These are phyloP conservation scores for Claviceps arundinis DNA, from an alignment of 2,329 filamentous ascomycete species.

Conservation along the genomic window DNA sequence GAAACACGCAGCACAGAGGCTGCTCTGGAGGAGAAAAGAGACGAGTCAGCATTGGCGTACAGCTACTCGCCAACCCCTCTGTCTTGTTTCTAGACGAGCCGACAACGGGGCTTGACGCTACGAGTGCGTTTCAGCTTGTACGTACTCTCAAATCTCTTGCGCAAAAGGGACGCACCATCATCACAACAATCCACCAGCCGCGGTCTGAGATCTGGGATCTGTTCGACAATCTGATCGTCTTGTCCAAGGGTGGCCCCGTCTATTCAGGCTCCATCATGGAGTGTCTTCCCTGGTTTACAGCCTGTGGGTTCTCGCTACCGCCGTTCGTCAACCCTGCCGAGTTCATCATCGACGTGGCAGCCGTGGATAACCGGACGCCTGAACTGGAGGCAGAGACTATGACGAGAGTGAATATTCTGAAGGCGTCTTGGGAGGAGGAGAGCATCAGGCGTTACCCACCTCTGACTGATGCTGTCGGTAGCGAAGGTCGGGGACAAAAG, in stretches of 20 bases:
- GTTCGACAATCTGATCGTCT: constrained; percentile 57
- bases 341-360: constrained; percentile 60
- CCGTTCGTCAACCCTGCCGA: constrained; percentile 69
- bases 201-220: constrained; percentile 68
- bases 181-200: constrained; percentile 66
- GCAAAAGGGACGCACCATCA: constrained; percentile 53
- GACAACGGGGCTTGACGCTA: constrained; percentile 65
- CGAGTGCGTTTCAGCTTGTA: constrained; percentile 61
- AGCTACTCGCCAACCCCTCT: constrained; percentile 66
- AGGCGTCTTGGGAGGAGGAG: constrained; percentile 41
- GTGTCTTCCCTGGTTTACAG: constrained; percentile 51
- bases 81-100: constrained; percentile 69
- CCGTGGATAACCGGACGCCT: constrained; percentile 56
- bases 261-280: constrained; percentile 49
- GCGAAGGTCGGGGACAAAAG: constrained; percentile 8
- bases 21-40: constrained; percentile 72
- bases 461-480: constrained; percentile 6
- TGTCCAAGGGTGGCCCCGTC: constrained; percentile 54
- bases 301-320: constrained; percentile 47
- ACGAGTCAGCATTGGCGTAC: constrained; percentile 63
- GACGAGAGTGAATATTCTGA: constrained; percentile 47
- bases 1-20: constrained; percentile 56
- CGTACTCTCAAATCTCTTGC: constrained; percentile 56
- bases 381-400: constrained; percentile 50
- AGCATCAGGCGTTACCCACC: constrained; percentile 16